Base-by-base conservation (phyloP, 1,284 basidiomycete genomes). In the Sanghuangporus weigelae region DNA sequence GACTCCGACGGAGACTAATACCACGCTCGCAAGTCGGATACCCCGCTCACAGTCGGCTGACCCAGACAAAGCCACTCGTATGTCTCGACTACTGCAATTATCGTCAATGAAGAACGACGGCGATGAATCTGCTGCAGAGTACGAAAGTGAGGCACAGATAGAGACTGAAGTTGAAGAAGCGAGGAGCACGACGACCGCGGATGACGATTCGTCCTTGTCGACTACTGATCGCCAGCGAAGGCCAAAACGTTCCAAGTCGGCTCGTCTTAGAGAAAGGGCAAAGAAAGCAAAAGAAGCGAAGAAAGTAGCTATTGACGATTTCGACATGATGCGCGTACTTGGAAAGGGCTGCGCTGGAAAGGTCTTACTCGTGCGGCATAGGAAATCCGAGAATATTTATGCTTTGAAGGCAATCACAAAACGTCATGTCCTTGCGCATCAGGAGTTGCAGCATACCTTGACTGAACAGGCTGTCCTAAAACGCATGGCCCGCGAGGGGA, bases 351-450 rank as follows among this genome's bases (percentile, higher is more conserved):
- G 95, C 71, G 95, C 96, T 1, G 96, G 95, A 57, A 96, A 96
- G 75, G 94, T 96, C 11, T 77, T 96, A 53, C 84, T 96, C 60
- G 94, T 96, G 60, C 84, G 86, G 70, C 87, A 95, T 73, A 90
- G 89, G 74, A 77, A 78, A 12, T 85, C 86, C 19, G 70, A 82
- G 49, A 83, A 87, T 63, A 77, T 96, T 57, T 95, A 91, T 74
- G 96, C 96, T 36, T 84, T 98, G 79, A 98, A 98, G 78, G 95
- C 95, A 5, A 96, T 98, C 76, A 95, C 93, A 63, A 98, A 98
- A 77, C 85, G 93, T 60, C 94, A 97, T 74, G 96, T 98, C 36
- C 81, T 98, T 54, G 93, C 94, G 1, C 94, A 98, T 72, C 93
- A 96, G 73, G 96, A 98, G 76, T 79, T 98, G 60, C 89, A 92